These are phyloP conservation scores for Coniochaeta sp. DNA, from an alignment of 2,329 filamentous ascomycete genomes.

Conservation along the genomic window DNA sequence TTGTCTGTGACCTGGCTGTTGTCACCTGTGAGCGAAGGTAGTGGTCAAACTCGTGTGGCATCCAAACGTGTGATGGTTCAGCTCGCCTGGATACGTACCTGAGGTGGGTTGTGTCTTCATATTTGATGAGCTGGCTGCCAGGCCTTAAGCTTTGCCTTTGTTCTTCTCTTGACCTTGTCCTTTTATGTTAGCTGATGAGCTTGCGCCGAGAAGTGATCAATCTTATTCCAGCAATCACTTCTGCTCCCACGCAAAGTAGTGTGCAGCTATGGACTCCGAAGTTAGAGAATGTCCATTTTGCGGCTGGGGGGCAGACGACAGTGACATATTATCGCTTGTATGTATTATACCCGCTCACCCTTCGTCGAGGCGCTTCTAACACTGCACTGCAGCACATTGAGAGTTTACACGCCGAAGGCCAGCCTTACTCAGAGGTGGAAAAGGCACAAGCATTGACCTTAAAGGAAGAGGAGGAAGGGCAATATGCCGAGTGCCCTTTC, in stretches of 20 bases:
- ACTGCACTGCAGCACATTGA: conserved; percentile 19
- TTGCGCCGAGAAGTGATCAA: background rate
- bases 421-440: conserved; percentile 10
- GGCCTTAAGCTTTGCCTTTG: background rate
- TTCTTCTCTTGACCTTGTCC: background rate
- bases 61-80: background rate
- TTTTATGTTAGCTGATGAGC: background rate
- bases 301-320: conserved; percentile 19
- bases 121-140: background rate
- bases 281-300: conserved; percentile 26
- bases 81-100: background rate
- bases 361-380: conserved; percentile 4
- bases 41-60: background rate
- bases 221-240: background rate
- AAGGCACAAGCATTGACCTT: conserved; percentile 7
- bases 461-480: conserved; percentile 19
- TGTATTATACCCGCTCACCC: background rate
- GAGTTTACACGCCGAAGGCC: conserved; percentile 17
- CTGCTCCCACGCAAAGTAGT: background rate
- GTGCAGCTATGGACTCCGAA: background rate
- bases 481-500: conserved; percentile 45
- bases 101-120: background rate
- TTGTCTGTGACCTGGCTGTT: background rate
- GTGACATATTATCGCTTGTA: conserved; percentile 23
- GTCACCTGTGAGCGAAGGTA: background rate